These are phyloP conservation scores for Aspergillus luchuensis DNA, from an alignment of 2,329 filamentous ascomycete genomes.

Conservation along the genomic window DNA sequence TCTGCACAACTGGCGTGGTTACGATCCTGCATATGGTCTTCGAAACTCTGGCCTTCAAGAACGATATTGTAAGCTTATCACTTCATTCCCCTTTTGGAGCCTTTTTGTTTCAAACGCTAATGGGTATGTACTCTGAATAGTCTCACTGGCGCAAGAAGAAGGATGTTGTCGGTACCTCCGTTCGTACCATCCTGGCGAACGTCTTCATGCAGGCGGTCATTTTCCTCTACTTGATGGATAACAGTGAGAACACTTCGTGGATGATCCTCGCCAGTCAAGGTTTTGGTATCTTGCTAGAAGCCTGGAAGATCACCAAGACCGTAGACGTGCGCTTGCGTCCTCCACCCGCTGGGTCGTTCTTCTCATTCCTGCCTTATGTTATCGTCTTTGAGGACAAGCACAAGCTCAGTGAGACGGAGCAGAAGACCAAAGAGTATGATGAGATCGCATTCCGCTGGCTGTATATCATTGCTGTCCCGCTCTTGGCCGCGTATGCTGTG, in stretches of 20 bases:
- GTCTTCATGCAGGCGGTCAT: constrained; percentile 97
- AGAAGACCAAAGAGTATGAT: constrained; percentile 98
- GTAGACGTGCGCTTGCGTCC: constrained; percentile 83
- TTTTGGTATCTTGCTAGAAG: constrained; percentile 74
- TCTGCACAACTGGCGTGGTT: constrained; percentile 80
- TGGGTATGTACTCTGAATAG: constrained; percentile 24
- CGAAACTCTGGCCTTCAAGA: constrained; percentile 94
- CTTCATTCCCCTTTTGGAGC: not conserved
- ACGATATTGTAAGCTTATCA: constrained; percentile 69
- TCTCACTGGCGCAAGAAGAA: constrained; percentile 99
- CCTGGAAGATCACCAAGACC: constrained; percentile 96
- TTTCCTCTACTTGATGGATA: constrained; percentile 95
- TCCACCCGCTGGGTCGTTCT: constrained; percentile 65
- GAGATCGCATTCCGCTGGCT: constrained; percentile 97
- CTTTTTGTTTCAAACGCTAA: constrained; percentile 17
- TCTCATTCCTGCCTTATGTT: constrained; percentile 77
- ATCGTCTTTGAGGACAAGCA: constrained; percentile 95
- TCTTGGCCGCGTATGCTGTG: constrained; percentile 82
- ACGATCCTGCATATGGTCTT: constrained; percentile 91
- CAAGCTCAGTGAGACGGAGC: constrained; percentile 88
- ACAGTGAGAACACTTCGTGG: constrained; percentile 97
- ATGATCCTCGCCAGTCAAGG: constrained; percentile 97
- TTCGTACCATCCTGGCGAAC: constrained; percentile 93
- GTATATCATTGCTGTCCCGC: constrained; percentile 85
- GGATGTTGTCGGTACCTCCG: constrained; percentile 94